Evolutionary conservation across 2,329 filamentous ascomycete genomes (phyloP).

Genomic region (Ophioceras dolichostomum): DNA sequence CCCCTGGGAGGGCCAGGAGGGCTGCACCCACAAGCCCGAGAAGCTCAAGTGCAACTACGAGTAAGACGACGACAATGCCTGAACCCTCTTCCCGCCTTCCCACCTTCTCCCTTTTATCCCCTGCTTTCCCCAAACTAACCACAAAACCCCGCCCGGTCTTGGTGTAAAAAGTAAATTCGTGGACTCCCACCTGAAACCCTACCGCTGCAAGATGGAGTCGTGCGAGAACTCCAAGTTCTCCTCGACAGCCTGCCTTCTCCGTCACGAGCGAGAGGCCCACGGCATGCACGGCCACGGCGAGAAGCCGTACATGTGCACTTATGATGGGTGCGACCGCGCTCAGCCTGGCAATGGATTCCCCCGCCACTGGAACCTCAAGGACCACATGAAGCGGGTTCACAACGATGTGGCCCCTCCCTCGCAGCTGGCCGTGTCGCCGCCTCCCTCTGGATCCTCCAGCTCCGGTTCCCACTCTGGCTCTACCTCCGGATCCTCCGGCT

Average conservation of each 20-base stretch:
- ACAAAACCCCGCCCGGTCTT: too few relatives aligned
- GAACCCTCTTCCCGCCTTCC: too few relatives aligned
- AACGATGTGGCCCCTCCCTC: slow-evolving; percentile 29
- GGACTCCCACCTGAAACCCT: slow-evolving; percentile 92
- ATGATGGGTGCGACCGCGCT: slow-evolving; percentile 76
- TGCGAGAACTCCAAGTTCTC: slow-evolving; percentile 87
- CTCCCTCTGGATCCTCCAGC: too few relatives aligned
- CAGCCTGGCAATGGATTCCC: slow-evolving; percentile 80
- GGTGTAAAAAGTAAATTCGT: slow-evolving; percentile 99
- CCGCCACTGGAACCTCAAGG: slow-evolving; percentile 86
- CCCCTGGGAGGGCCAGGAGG: slow-evolving; percentile 61
- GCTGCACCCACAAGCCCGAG: slow-evolving; percentile 81
- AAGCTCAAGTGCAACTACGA: slow-evolving; percentile 99
- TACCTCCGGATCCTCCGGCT: background rate
- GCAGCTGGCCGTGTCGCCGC: too few relatives aligned
- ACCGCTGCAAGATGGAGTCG: slow-evolving; percentile 76
- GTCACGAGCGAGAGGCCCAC: slow-evolving; percentile 91
- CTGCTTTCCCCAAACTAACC: slow-evolving; percentile 9
- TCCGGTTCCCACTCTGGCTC: background rate
- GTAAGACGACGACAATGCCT: slow-evolving; percentile 52
- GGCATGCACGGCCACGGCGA: slow-evolving; percentile 91
- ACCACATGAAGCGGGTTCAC: slow-evolving; percentile 96
- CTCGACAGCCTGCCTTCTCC: slow-evolving; percentile 85
- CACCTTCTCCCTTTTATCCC: background rate
- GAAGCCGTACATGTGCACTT: slow-evolving; percentile 82